Conservation (phyloP, 345 rosid species). For the Syzygium oleosum region DNA sequence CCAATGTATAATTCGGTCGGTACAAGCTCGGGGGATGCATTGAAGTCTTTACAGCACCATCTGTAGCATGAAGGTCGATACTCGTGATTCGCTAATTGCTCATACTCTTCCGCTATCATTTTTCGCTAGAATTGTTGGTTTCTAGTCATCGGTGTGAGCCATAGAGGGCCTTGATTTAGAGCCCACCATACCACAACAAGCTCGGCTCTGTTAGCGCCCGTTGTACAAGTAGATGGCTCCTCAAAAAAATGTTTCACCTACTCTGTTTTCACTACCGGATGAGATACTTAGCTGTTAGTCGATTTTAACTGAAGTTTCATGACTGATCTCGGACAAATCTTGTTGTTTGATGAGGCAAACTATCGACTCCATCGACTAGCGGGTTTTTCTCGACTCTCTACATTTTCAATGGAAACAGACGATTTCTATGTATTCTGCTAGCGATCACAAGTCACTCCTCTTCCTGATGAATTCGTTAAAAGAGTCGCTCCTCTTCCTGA, state of each 20-base stretch:
- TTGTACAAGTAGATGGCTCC: neutral
- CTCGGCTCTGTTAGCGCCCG: neutral
- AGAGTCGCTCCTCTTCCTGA: neutral
- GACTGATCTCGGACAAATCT: neutral
- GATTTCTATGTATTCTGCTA: neutral
- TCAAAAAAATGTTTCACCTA: neutral
- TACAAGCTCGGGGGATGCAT: neutral
- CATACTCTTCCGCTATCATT: neutral
- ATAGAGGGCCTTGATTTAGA: neutral
- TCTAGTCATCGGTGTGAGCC: neutral
- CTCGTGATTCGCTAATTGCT: neutral
- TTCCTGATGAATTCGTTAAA: neutral
- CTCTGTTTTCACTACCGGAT: neutral
- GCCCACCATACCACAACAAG: neutral
- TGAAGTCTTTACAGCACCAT: neutral
- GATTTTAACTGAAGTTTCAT: neutral
- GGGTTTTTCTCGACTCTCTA: neutral
- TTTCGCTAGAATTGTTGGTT: neutral
- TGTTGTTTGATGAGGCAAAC: neutral
- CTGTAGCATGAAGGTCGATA: neutral
- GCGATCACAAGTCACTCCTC: neutral
- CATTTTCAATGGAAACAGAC: neutral
- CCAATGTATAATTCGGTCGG: neutral
- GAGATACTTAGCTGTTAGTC: neutral
- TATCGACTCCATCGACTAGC: neutral